Conservation (phyloP, 257 asterid genomes). For the Fraxinus cuspidata region DNA sequence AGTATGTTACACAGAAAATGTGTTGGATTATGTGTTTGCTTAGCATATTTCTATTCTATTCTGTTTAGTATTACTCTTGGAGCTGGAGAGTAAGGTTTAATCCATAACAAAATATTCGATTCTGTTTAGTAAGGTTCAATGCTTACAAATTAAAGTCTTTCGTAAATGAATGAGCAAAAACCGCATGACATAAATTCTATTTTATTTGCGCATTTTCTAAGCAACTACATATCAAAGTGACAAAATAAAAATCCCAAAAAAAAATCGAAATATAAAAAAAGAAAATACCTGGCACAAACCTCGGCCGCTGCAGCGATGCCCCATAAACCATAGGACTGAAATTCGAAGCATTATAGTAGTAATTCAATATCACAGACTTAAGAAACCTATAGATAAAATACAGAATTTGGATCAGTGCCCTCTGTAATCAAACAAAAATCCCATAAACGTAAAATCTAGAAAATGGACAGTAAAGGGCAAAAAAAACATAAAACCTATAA, state of each 20-base stretch:
- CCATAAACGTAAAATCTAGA: neutral
- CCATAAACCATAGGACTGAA: constrained; percentile 72
- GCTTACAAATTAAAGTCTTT: no score
- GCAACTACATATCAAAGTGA: neutral
- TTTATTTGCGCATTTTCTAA: neutral
- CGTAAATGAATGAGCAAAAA: no score
- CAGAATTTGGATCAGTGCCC: constrained; percentile 3
- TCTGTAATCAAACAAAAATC: neutral
- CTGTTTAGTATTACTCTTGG: neutral
- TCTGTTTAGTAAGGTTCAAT: no score
- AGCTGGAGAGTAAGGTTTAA: neutral
- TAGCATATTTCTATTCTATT: neutral
- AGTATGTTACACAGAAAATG: neutral
- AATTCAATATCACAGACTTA: constrained; percentile 60
- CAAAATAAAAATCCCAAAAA: neutral
- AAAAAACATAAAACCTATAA: constrained; percentile 48
- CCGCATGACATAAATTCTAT: no score
- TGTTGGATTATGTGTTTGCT: neutral
- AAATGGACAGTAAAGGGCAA: neutral
- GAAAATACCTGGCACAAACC: constrained; percentile 75
- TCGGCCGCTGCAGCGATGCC: constrained; percentile 80
- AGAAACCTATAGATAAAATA: constrained; percentile 47
- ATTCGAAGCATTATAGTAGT: constrained; percentile 62
- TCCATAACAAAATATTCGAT: neutral
- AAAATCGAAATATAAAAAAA: neutral